Evolutionary conservation across 345 rosid species (phyloP).

Genomic region (Hibiscus mutabilis): DNA sequence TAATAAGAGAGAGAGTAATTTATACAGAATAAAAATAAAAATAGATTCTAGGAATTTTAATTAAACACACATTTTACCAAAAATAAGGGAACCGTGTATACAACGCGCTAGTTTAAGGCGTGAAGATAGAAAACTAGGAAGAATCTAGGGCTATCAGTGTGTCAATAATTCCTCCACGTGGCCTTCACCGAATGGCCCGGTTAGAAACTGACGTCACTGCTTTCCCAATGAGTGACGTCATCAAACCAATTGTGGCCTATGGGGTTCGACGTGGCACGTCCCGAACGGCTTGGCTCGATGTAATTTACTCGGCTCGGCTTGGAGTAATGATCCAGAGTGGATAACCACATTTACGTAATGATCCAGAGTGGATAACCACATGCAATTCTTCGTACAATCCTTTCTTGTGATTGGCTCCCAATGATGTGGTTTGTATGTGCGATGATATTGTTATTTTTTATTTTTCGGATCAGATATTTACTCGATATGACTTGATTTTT

Average conservation of each 20-base stretch:
- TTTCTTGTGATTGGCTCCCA: too few species aligned
- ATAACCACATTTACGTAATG: neutral
- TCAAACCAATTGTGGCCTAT: neutral
- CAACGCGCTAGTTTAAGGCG: conserved; percentile 7
- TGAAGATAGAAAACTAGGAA: neutral
- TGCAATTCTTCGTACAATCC: too few species aligned
- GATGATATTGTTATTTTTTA: too few species aligned
- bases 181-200: neutral
- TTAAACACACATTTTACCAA: neutral
- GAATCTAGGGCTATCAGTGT: neutral
- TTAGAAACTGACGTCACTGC: neutral
- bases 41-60: too few species aligned
- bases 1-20: too few species aligned
- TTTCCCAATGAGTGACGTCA: neutral
- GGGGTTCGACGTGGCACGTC: neutral
- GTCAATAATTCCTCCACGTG: conserved; percentile 20
- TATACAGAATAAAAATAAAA: too few species aligned
- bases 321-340: neutral
- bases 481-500: too few species aligned
- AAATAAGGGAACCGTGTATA: neutral
- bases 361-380: neutral
- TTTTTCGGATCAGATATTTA: too few species aligned
- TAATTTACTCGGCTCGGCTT: neutral
- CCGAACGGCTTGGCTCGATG: neutral
- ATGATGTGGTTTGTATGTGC: too few species aligned